Conservation (phyloP, 2,329 filamentous ascomycete genomes). For the Cryphonectria carpinicola region DNA sequence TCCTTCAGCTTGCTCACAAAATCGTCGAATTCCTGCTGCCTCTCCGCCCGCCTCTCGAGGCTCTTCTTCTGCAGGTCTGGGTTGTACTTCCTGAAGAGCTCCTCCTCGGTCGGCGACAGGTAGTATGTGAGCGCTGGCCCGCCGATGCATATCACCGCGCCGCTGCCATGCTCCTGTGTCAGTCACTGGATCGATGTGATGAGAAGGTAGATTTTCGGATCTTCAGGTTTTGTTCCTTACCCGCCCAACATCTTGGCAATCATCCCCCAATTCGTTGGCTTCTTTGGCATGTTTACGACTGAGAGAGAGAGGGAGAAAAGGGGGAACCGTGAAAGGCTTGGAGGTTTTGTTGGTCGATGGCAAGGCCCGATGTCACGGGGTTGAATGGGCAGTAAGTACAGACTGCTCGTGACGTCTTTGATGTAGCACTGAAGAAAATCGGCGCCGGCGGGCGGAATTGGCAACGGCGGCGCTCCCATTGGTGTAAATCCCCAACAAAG, state of each 20-base stretch:
- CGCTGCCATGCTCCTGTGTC: slow-evolving; percentile 53
- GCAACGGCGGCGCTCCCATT: slow-evolving; percentile 4
- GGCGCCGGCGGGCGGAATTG: slow-evolving; percentile 12
- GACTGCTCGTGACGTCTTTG: slow-evolving; percentile 9
- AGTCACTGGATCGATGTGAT: slow-evolving; percentile 26
- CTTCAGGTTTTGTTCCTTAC: slow-evolving; percentile 52
- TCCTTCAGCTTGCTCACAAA: slow-evolving; percentile 85
- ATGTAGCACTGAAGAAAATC: slow-evolving; percentile 3
- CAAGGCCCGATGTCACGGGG: background rate
- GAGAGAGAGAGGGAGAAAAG: background rate
- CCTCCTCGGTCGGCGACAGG: slow-evolving; percentile 83
- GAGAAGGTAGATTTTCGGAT: slow-evolving; percentile 10
- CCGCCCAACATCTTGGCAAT: slow-evolving; percentile 72
- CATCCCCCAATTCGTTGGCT: slow-evolving; percentile 57
- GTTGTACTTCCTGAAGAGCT: slow-evolving; percentile 90
- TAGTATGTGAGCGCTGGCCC: slow-evolving; percentile 84
- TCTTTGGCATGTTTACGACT: slow-evolving; percentile 45
- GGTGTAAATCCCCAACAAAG: background rate
- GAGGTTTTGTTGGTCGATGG: background rate
- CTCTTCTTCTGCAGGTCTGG: slow-evolving; percentile 90
- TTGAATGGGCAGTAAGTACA: background rate
- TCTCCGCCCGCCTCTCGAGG: slow-evolving; percentile 75
- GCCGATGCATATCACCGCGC: slow-evolving; percentile 72
- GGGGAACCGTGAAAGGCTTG: background rate
- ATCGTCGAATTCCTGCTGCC: slow-evolving; percentile 84